phyloP scores from a whole-genome alignment of 768 basidiomycete genomes.

The Kwoniella sp. region DNA sequence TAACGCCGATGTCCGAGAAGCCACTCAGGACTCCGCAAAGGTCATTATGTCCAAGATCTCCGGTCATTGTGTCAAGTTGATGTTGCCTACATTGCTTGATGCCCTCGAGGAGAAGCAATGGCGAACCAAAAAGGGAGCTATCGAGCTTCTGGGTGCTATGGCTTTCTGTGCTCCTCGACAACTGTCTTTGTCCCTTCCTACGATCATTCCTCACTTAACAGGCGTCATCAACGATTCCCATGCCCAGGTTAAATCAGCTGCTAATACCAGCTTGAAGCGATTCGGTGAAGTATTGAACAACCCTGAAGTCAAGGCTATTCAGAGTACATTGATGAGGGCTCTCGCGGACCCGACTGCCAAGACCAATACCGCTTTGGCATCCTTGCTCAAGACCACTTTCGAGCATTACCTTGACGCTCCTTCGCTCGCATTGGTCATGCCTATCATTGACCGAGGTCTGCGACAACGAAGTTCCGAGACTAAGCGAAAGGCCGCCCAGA shows the following conservation, averaged over 20 bases:
- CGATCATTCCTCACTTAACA: slow-evolving; percentile 94
- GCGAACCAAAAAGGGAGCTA: slow-evolving; percentile 92
- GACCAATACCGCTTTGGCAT: slow-evolving; percentile 79
- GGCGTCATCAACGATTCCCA: slow-evolving; percentile 95
- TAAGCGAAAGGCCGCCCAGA: slow-evolving; percentile 93
- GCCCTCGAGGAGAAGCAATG: slow-evolving; percentile 98
- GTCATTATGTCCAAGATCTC: slow-evolving; percentile 95
- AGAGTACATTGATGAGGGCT: slow-evolving; percentile 86
- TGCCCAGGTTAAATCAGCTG: slow-evolving; percentile 87
- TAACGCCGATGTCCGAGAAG: slow-evolving; percentile 84
- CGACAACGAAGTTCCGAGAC: slow-evolving; percentile 89
- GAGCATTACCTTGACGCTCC: slow-evolving; percentile 98
- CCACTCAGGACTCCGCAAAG: slow-evolving; percentile 84
- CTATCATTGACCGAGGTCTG: slow-evolving; percentile 89
- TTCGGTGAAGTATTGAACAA: slow-evolving; percentile 99
- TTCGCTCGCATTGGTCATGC: slow-evolving; percentile 91
- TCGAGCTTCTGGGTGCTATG: slow-evolving; percentile 93
- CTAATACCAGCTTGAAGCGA: slow-evolving; percentile 92
- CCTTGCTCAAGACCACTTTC: slow-evolving; percentile 89
- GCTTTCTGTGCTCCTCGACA: slow-evolving; percentile 96
- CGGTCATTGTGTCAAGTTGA: slow-evolving; percentile 87
- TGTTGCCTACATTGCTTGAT: slow-evolving; percentile 82
- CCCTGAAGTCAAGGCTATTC: slow-evolving; percentile 90
- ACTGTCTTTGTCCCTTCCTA: slow-evolving; percentile 88
- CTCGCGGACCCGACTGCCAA: slow-evolving; percentile 86